These are phyloP conservation scores for Myotisia sp. DNA, from an alignment of 2,329 filamentous ascomycete species.

Conservation along the genomic window DNA sequence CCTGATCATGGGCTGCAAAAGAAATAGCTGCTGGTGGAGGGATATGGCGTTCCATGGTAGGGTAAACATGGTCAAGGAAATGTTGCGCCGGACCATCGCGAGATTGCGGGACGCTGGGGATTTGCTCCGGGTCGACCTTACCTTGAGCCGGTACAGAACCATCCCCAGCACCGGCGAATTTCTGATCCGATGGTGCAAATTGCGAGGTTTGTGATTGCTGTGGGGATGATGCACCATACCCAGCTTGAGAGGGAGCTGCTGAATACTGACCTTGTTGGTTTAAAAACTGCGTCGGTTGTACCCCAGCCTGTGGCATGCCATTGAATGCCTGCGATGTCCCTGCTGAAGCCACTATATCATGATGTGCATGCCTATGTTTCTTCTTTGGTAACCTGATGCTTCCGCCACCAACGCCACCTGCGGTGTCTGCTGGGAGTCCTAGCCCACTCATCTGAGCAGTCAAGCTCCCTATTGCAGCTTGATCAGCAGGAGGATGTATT, in stretches of 20 bases:
- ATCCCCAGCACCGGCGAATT: slow-evolving; percentile 25
- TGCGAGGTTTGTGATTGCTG: slow-evolving; percentile 15
- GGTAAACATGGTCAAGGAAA: slow-evolving; percentile 78
- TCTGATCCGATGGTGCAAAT: slow-evolving; percentile 11
- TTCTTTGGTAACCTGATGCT: slow-evolving; percentile 49
- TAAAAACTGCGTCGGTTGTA: slow-evolving; percentile 39
- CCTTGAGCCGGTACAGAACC: slow-evolving; percentile 52
- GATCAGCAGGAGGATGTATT: slow-evolving; percentile 3
- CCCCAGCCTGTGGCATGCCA: slow-evolving; percentile 45
- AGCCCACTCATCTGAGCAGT: slow-evolving; percentile 63
- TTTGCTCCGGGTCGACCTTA: slow-evolving; percentile 76
- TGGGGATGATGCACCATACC: slow-evolving; percentile 17
- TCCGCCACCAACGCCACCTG: slow-evolving; percentile 33
- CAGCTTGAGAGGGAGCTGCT: slow-evolving; percentile 19
- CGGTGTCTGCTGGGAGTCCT: slow-evolving; percentile 47
- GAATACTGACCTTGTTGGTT: slow-evolving; percentile 33
- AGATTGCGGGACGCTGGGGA: slow-evolving; percentile 77
- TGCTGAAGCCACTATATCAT: slow-evolving; percentile 60
- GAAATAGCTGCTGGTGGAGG: slow-evolving; percentile 78
- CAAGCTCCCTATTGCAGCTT: slow-evolving; percentile 25
- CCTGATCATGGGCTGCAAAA: slow-evolving; percentile 89
- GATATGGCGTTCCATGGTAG: slow-evolving; percentile 86
- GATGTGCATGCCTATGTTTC: slow-evolving; percentile 89
- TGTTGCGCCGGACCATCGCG: slow-evolving; percentile 70
- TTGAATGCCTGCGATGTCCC: slow-evolving; percentile 57